Evolutionary conservation across 2,329 filamentous ascomycete species (phyloP).

Genomic region (Fusarium pseudocircinatum): DNA sequence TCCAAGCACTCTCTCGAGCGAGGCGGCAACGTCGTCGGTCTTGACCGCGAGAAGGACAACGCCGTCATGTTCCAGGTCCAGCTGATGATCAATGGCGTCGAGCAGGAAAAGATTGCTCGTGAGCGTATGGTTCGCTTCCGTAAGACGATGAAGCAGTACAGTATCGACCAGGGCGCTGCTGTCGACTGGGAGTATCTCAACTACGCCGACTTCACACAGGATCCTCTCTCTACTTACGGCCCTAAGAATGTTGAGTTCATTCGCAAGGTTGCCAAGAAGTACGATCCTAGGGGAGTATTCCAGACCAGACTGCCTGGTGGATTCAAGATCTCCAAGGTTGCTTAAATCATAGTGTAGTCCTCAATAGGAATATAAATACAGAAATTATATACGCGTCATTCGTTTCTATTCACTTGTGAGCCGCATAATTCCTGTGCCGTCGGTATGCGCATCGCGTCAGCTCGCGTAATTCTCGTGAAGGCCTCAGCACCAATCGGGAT

Average conservation of each 20-base stretch:
- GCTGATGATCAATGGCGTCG: slow-evolving; percentile 7
- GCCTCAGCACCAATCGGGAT: accelerated
- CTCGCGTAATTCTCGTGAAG: not conserved
- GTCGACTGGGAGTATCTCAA: slow-evolving; percentile 18
- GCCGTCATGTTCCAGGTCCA: slow-evolving; percentile 16
- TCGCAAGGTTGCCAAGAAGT: slow-evolving; percentile 2
- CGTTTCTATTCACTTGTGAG: not conserved
- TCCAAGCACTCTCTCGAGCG: slow-evolving; percentile 8
- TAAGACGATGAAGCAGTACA: not conserved
- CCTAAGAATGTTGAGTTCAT: not conserved
- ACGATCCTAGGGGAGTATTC: not conserved
- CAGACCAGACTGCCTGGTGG: slow-evolving; percentile 2
- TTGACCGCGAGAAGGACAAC: slow-evolving; percentile 6
- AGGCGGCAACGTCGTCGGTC: slow-evolving; percentile 4
- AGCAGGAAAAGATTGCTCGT: slow-evolving; percentile 10
- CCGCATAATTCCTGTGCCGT: not conserved
- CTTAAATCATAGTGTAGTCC: accelerated
- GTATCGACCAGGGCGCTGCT: not conserved
- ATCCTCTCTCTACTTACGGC: slow-evolving; percentile 6
- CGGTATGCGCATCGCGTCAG: not conserved
- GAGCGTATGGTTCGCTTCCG: slow-evolving; percentile 14
- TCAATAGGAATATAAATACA: not conserved
- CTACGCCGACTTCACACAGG: slow-evolving; percentile 12
- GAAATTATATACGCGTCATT: not conserved
- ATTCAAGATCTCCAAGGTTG: slow-evolving; percentile 14